These are phyloP conservation scores for Penstemon eatonii DNA, from an alignment of 257 asterid species.

Conservation along the genomic window DNA sequence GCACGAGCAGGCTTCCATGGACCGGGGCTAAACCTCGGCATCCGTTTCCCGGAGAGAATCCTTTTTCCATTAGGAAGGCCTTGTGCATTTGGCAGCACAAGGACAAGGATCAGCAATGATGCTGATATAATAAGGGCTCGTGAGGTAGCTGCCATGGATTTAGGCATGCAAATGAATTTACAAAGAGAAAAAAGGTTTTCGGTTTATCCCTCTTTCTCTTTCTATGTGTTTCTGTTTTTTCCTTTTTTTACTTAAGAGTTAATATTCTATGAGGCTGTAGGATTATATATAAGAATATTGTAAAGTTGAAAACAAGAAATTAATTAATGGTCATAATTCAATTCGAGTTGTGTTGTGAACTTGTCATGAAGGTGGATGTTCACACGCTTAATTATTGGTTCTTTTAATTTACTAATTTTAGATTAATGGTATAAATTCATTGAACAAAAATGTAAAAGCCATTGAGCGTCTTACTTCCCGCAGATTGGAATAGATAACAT, in stretches of 20 bases:
- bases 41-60: neutral
- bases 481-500: neutral
- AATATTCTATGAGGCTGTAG: neutral
- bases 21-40: neutral
- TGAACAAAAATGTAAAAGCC: neutral
- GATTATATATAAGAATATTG: neutral
- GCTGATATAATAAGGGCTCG: constrained; percentile 22
- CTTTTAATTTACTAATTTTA: constrained; percentile 1
- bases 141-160: constrained; percentile 30
- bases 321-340: neutral
- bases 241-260: too few relatives aligned
- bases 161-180: constrained; percentile 3
- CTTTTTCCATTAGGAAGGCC: neutral
- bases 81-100: constrained; percentile 27
- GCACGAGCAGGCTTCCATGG: constrained; percentile 52
- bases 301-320: neutral
- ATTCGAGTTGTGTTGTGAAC: too few relatives aligned
- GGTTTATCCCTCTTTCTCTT: neutral
- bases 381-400: neutral
- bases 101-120: constrained; percentile 25
- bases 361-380: too few relatives aligned
- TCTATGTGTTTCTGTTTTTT: too few relatives aligned
- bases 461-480: neutral
- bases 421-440: neutral
- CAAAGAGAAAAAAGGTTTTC: neutral